Evolutionary conservation across 495 filamentous ascomycete genomes (phyloP).

Genomic region (Podospora pseudopauciseta): DNA sequence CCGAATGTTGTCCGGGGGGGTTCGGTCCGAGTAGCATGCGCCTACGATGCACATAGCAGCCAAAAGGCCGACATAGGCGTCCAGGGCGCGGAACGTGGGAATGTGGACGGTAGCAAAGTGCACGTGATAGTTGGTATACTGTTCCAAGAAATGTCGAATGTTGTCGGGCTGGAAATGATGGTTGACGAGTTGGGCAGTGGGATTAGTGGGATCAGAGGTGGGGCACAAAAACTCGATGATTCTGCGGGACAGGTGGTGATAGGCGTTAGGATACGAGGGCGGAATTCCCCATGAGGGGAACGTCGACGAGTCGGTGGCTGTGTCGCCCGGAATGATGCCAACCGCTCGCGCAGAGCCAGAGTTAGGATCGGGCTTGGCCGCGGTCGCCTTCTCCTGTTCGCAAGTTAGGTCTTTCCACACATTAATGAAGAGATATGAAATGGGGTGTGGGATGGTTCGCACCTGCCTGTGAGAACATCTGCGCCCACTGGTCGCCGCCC

Average conservation of each 20-base stretch:
- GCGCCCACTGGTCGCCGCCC: conserved; percentile 56
- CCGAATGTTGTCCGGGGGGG: conserved; percentile 52
- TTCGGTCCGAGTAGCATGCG: conserved; percentile 59
- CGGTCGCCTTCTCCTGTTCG: conserved; percentile 46
- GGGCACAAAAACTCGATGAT: conserved; percentile 52
- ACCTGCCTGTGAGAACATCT: conserved; percentile 65
- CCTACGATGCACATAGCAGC: conserved; percentile 63
- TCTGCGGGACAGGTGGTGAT: conserved; percentile 49
- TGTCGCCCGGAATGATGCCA: conserved; percentile 38
- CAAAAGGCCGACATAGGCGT: conserved; percentile 57
- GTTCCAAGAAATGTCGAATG: conserved; percentile 58
- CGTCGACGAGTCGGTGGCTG: conserved; percentile 38
- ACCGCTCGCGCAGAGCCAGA: conserved; percentile 36
- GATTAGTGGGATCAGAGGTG: conserved; percentile 36
- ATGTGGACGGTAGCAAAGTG: conserved; percentile 69
- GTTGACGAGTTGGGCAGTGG: conserved; percentile 35
- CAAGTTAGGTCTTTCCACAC: conserved; percentile 29
- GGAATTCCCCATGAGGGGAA: conserved; percentile 42
- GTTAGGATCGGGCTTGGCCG: conserved; percentile 50
- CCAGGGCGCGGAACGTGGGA: conserved; percentile 59
- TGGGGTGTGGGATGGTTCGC: conserved; percentile 52
- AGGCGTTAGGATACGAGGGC: conserved; percentile 43
- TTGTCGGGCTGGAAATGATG: conserved; percentile 55
- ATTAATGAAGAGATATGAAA: conserved; percentile 54
- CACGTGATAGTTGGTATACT: conserved; percentile 60